These are phyloP conservation scores for Colletotrichum tofieldiae DNA, from an alignment of 2,329 filamentous ascomycete species.

Conservation along the genomic window DNA sequence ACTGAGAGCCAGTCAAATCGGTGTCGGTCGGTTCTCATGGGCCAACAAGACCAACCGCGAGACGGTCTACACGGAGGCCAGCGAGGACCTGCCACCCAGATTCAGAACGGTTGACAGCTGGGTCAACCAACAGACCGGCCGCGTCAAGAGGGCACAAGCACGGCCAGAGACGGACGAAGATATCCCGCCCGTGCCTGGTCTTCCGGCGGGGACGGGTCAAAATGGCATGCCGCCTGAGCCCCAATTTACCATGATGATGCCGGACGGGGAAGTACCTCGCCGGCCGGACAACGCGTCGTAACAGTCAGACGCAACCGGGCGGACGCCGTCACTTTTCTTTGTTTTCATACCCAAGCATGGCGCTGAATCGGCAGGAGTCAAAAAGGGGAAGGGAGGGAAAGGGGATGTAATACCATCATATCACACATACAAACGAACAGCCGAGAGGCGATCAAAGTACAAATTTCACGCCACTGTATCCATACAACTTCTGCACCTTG, in stretches of 20 bases:
- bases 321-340: conserved; percentile 35
- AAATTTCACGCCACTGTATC: conserved; percentile 14
- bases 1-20: conserved; percentile 37
- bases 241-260: conserved; percentile 66
- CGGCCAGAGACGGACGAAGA: conserved; percentile 52
- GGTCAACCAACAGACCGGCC: conserved; percentile 75
- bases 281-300: conserved; percentile 52
- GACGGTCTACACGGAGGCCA: conserved; percentile 68
- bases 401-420: conserved; percentile 34
- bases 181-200: conserved; percentile 58
- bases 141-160: conserved; percentile 64
- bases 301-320: conserved; percentile 19
- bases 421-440: conserved; percentile 1
- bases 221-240: conserved; percentile 61
- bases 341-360: conserved; percentile 41
- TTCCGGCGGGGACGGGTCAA: conserved; percentile 51
- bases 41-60: conserved; percentile 58
- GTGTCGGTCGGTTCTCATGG: conserved; percentile 55
- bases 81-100: conserved; percentile 68
- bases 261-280: conserved; percentile 64
- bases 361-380: conserved; percentile 21
- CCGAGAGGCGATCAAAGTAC: conserved; percentile 18
- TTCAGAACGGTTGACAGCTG: conserved; percentile 75
- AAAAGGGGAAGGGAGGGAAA: neutral
- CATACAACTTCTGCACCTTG: conserved; percentile 17